Conservation (phyloP, 1,284 basidiomycete species). For the Ustanciosporium gigantosporum region DNA sequence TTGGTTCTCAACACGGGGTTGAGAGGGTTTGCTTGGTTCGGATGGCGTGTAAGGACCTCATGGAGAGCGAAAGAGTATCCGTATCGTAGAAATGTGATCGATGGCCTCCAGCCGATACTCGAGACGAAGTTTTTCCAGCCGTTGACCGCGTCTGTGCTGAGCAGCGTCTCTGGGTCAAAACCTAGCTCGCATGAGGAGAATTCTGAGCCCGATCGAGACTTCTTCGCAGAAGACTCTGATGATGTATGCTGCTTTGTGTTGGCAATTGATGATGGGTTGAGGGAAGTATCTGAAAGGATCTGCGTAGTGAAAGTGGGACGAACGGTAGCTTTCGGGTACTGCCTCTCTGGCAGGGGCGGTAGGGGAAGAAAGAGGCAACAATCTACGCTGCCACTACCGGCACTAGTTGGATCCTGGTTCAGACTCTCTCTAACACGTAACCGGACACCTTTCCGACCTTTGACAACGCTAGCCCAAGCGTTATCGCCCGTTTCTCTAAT, state of each 20-base stretch:
- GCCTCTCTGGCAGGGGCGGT: constrained; percentile 23
- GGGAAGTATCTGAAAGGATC: constrained; percentile 10
- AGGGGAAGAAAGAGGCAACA: constrained; percentile 16
- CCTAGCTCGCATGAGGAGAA: background rate
- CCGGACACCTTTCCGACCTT: constrained; percentile 16
- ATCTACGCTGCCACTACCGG: constrained; percentile 1
- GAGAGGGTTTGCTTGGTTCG: constrained; percentile 3
- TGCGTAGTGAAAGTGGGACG: constrained; percentile 20
- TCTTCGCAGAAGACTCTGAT: background rate
- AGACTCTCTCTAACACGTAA: constrained; percentile 14
- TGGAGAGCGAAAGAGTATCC: constrained; percentile 21
- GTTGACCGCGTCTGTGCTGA: constrained; percentile 15
- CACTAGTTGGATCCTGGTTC: too few relatives aligned
- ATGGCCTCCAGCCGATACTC: constrained; percentile 29
- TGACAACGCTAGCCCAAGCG: constrained; percentile 35
- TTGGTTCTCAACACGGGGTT: constrained; percentile 16
- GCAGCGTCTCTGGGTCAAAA: constrained; percentile 6
- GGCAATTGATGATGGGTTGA: background rate
- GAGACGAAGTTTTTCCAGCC: constrained; percentile 34
- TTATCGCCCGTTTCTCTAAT: constrained; percentile 40
- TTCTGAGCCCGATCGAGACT: too few relatives aligned
- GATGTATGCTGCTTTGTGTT: background rate
- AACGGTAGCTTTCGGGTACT: constrained; percentile 27
- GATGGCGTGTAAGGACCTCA: constrained; percentile 3
- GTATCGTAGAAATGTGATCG: constrained; percentile 16